A percentile compares a stretch with the other conserved stretches of the same genome.
phyloP scores from a whole-genome alignment of 139 green algal genomes.

The Nannochloris sp. region DNA sequence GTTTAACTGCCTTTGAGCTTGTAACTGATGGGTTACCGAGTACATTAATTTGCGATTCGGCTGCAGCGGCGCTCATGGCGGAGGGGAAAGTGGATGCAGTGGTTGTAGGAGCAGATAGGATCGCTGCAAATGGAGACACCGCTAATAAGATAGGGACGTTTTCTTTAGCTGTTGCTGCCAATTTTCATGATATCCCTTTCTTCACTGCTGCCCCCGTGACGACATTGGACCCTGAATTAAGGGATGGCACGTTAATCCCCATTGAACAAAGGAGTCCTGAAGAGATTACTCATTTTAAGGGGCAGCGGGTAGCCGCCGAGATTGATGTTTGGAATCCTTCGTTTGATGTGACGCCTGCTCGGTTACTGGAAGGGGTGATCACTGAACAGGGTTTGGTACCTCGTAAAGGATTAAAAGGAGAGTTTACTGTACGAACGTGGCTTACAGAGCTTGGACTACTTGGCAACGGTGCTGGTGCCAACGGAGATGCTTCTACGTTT shows the following conservation, averaged over 20 bases:
- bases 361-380: slow-evolving; percentile 89
- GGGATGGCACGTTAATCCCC: slow-evolving; percentile 65
- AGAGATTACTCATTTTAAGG: slow-evolving; percentile 80
- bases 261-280: slow-evolving; percentile 78
- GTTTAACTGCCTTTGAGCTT: slow-evolving; percentile 94
- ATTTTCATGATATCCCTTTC: slow-evolving; percentile 77
- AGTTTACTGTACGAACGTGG: slow-evolving; percentile 49
- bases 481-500: no score
- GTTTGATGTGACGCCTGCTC: slow-evolving; percentile 88
- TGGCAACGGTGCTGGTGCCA: background rate
- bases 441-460: slow-evolving; percentile 11
- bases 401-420: slow-evolving; percentile 23
- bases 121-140: slow-evolving; percentile 85
- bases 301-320: slow-evolving; percentile 57
- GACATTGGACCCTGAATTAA: slow-evolving; percentile 68
- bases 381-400: slow-evolving; percentile 81
- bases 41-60: slow-evolving; percentile 87
- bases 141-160: slow-evolving; percentile 94
- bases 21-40: slow-evolving; percentile 80
- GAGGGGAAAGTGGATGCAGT: slow-evolving; percentile 50
- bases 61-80: slow-evolving; percentile 74
- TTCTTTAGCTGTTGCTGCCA: slow-evolving; percentile 56
- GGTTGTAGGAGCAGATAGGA: slow-evolving; percentile 89
- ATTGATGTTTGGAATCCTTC: slow-evolving; percentile 88
- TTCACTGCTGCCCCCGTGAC: slow-evolving; percentile 90